phyloP scores from a whole-genome alignment of 495 filamentous ascomycete species.

The Lepidopterella palustris region DNA sequence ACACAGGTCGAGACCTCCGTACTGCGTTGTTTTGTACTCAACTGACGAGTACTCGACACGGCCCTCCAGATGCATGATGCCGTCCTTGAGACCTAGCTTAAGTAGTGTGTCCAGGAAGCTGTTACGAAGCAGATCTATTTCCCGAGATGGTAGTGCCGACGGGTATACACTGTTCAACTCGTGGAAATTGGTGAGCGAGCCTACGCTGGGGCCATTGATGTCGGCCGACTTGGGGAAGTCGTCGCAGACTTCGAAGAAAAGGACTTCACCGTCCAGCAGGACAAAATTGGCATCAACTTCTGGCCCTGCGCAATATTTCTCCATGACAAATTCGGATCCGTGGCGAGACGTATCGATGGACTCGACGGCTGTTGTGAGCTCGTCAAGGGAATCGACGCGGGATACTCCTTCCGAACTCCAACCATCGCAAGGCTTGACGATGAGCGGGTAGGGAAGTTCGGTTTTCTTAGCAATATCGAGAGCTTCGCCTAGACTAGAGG shows the following conservation, averaged over 20 bases:
- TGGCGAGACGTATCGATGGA: not conserved
- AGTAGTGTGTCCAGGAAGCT: constrained; percentile 6
- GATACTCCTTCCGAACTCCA: constrained; percentile 42
- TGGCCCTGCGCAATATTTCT: constrained; percentile 38
- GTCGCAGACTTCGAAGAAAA: constrained; percentile 48
- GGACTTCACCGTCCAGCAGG: constrained; percentile 43
- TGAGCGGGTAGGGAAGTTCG: constrained; percentile 36
- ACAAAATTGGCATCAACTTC: constrained; percentile 52
- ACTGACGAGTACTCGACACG: constrained; percentile 34
- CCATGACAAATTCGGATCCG: constrained; percentile 2
- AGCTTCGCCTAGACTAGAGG: constrained; percentile 20
- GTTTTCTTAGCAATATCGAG: not conserved
- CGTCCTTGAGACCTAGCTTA: constrained; percentile 33
- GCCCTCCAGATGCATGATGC: constrained; percentile 38
- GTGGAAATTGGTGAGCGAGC: not conserved
- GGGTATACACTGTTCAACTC: constrained; percentile 5
- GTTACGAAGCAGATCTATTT: not conserved
- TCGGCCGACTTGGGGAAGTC: constrained; percentile 48
- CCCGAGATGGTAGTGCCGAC: not conserved
- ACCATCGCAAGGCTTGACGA: constrained; percentile 45
- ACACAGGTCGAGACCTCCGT: constrained; percentile 9
- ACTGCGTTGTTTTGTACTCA: constrained; percentile 17
- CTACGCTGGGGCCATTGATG: constrained; percentile 8
- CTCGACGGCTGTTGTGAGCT: constrained; percentile 20
- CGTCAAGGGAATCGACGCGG: constrained; percentile 32